These are phyloP conservation scores for Cladosporium colombiae DNA, from an alignment of 2,329 filamentous ascomycete species.

Conservation along the genomic window DNA sequence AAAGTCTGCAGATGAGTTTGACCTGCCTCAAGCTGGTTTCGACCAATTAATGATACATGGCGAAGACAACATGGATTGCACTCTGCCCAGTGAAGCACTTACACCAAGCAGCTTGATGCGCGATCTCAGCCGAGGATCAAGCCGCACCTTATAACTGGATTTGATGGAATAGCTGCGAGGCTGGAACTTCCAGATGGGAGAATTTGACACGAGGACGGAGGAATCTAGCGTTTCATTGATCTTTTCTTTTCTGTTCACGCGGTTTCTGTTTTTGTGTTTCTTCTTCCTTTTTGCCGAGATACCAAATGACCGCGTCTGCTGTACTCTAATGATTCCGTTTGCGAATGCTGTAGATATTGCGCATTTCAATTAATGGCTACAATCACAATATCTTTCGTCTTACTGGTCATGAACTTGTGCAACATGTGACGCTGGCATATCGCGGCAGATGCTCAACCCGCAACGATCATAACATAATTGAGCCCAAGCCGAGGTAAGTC, in stretches of 20 bases:
- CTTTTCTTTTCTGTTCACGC: not conserved
- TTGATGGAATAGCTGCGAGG: not conserved
- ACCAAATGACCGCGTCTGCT: constrained; percentile 14
- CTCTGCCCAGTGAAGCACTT: not conserved
- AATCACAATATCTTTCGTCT: not conserved
- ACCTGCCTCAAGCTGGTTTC: constrained; percentile 7
- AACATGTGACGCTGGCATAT: not conserved
- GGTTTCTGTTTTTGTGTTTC: not conserved
- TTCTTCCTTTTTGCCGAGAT: constrained; percentile 2
- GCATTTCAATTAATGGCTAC: not conserved
- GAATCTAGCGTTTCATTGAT: not conserved
- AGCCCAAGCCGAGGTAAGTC: not conserved
- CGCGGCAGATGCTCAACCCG: not conserved
- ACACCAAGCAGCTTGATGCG: constrained; percentile 17
- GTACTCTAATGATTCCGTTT: constrained; percentile 20
- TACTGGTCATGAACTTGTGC: not conserved
- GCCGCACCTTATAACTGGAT: not conserved
- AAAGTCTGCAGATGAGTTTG: constrained; percentile 4
- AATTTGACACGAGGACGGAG: not conserved
- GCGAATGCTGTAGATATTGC: constrained; percentile 4
- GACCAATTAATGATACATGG: constrained; percentile 1
- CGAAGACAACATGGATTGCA: constrained; percentile 16
- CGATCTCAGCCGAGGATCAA: not conserved
- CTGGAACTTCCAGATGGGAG: not conserved
- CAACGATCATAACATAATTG: not conserved